Conservation (phyloP, 805 yeast genomes). For the Sugiyamaella marilandica region DNA sequence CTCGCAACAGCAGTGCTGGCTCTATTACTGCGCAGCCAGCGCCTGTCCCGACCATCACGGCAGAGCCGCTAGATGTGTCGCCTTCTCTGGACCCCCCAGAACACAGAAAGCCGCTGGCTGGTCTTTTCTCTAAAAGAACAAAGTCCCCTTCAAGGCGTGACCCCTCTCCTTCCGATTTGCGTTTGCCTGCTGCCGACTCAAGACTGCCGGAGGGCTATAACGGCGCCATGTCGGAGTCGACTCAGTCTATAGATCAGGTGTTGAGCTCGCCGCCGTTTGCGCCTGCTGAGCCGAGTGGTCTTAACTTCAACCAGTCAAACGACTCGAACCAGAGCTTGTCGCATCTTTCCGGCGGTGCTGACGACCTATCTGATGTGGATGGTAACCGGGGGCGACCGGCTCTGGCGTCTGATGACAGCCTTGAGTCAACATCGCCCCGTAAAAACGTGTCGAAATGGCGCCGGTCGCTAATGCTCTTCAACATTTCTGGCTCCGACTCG, state of each 20-base stretch:
- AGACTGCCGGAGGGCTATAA: not conserved
- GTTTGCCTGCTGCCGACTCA: not conserved
- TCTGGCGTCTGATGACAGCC: conserved; percentile 3
- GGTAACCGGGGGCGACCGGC: conserved; percentile 7
- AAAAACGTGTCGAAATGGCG: conserved; percentile 23
- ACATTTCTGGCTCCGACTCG: conserved; percentile 5
- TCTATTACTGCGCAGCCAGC: not conserved
- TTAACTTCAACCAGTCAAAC: conserved; percentile 10
- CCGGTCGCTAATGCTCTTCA: conserved; percentile 19
- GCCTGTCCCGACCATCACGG: not conserved
- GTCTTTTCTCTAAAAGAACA: conserved; percentile 15
- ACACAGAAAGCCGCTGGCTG: conserved; percentile 5
- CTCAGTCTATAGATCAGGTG: conserved; percentile 22
- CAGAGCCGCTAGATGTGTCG: not conserved
- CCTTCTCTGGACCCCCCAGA: not conserved
- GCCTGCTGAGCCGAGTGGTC: not conserved
- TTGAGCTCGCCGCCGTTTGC: conserved; percentile 1
- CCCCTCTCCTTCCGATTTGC: not conserved
- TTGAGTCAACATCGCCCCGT: conserved; percentile 9
- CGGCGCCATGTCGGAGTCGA: conserved; percentile 3
- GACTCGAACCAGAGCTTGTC: conserved; percentile 21
- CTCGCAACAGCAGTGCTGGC: not conserved
- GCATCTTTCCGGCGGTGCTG: conserved; percentile 9
- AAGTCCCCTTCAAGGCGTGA: conserved; percentile 13
- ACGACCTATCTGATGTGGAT: conserved; percentile 2